Evolutionary conservation across 495 filamentous ascomycete species (phyloP), one percentile per base, ranked within the genome.

Genomic region (Alectoria sarmentosa): DNA sequence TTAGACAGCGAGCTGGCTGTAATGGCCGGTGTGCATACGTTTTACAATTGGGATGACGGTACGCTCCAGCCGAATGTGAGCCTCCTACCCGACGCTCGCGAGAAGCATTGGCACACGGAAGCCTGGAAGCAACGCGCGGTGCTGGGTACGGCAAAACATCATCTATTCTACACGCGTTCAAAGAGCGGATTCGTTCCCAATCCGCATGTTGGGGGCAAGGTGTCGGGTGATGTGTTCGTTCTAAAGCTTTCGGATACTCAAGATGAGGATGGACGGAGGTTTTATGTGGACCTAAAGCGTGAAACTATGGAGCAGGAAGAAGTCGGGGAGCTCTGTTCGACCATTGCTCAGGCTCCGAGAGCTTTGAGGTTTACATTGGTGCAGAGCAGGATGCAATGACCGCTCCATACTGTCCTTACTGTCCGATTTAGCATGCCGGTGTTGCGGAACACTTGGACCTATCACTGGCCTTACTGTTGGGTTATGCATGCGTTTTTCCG

Each of bases 161-260:
- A 49, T 15, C 2, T 28, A 11, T 49, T 49, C 46, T 49, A 1
- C 11, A 49, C 46, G 7, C n/a, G n/a, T 48, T n/a, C 44, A 23
- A 11, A 26, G 10, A 48, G 9, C 1, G n/a, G n/a, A 48, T 1
- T n/a, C 1, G 1, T 1, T 26, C n/a, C 4, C 4, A 26, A 48
- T 26, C n/a, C 2, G 7, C 15, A 19, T n/a, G 2, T 28, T 13
- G 14, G 5, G n/a, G 3, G 1, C 23, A 2, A 2, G 1, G 2
- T 54, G 3, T 15, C 13, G 49, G 49, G 49, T 13, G 49, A 54
- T 17, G 28, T 32, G 15, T 54, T 54, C 4, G 8, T 54, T 17
- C 49, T 54, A 1, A 54, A 54, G 49, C 0, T 54, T 32, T 32
- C 49, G 4, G 4, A 54, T 19, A 32, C 1, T 1, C 1, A 5